Conservation (phyloP, 2,329 filamentous ascomycete species). For the Fusarium xylarioides region DNA sequence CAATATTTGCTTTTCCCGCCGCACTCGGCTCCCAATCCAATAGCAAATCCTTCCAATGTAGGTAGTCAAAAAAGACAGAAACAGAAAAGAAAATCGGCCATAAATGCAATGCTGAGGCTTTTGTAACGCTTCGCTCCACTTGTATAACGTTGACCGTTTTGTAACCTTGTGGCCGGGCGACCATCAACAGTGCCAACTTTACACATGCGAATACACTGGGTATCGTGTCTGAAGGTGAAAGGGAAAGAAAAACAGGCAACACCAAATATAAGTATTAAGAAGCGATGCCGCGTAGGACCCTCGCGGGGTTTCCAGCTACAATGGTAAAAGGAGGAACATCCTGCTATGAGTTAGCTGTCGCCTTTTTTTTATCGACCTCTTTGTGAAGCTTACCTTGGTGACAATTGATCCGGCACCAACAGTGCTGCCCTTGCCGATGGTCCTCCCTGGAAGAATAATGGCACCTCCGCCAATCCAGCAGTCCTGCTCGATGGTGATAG, state of each 20-base stretch:
- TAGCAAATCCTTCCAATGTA: conserved; percentile 6
- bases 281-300: conserved; percentile 57
- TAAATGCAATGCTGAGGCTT: conserved; percentile 28
- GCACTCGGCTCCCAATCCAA: conserved; percentile 13
- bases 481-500: conserved; percentile 84
- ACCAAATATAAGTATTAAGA: conserved; percentile 36
- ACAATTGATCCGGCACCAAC: conserved; percentile 88
- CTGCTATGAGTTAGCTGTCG: conserved; percentile 44
- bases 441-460: conserved; percentile 80
- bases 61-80: background rate
- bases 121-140: conserved; percentile 32
- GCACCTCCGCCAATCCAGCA: conserved; percentile 84
- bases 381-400: conserved; percentile 67
- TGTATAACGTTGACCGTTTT: conserved; percentile 9
- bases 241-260: background rate
- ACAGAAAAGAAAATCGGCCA: conserved; percentile 7
- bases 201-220: conserved; percentile 41
- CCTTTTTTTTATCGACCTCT: background rate
- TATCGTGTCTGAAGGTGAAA: conserved; percentile 45
- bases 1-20: conserved; percentile 28
- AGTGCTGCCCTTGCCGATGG: conserved; percentile 79
- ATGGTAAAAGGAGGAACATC: conserved; percentile 75
- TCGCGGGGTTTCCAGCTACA: conserved; percentile 75
- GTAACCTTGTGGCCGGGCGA: background rate
- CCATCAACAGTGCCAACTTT: conserved; percentile 21